Evolutionary conservation across 2,329 filamentous ascomycete species (phyloP), one percentile per base, ranked within the genome.

Genomic region (Emmonsiellopsis sp.): DNA sequence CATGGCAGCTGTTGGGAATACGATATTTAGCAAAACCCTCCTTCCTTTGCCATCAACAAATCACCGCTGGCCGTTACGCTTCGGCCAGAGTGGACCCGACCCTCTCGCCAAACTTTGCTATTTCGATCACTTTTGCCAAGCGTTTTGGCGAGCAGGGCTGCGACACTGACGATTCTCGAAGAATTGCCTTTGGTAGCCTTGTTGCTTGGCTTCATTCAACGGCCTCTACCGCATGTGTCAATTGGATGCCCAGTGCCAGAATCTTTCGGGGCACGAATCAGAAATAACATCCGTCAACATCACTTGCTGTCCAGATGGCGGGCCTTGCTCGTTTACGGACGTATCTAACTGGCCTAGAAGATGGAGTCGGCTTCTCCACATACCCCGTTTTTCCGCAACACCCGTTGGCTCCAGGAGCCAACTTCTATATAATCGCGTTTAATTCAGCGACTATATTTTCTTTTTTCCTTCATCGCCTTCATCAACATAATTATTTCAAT

Each of bases 61-160:
- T 47, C 46, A 32, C 5, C n/a, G 34, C 6, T 36, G 10, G 33
- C 4, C 32, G 14, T 11, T 5, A 37, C 45, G 45, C 45, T 47
- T 36, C 45, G 45, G 10, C 43, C 6, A 46, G 5, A 27, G 17
- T 13, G 4, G 32, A 10, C 17, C 42, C 42, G 42, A 6, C 17
- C 5, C 3, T 37, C 46, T 49, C 46, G 34, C 46, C 46, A 49
- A 49, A 49, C 33, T 49, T 39, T 49, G 14, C 46, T 49, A 14
- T n/a, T 49, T 49, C 39, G 33, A 49, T 49, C 33, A 10, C 17
- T 39, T 7, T 31, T 39, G 46, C 46, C 46, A 49, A 49, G 46
- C 46, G 6, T 2, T 49, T 49, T 49, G 46, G 33, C 46, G 46
- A 49, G 17, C 31, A 17, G 17, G 7, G 10, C 1, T 14, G 8